phyloP scores from a whole-genome alignment of 2,329 filamentous ascomycete species.

The Ceratocystiopsis brevicomis region DNA sequence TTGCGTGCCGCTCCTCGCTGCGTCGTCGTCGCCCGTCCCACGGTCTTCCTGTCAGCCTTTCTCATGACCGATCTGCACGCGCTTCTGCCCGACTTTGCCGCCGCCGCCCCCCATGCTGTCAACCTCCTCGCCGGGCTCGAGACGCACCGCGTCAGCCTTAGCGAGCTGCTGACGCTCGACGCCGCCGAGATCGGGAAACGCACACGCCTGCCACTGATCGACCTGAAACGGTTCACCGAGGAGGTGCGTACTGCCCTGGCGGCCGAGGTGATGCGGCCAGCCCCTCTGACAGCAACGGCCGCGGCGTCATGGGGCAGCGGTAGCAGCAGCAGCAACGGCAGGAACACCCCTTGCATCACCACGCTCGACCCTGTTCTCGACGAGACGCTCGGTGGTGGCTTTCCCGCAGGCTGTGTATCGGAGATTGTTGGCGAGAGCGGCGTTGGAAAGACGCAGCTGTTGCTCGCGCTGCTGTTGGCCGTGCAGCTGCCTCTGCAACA shows the following conservation, averaged over 20 bases:
- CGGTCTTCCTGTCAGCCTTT: no score
- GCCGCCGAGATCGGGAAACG: conserved; percentile 68
- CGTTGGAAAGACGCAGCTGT: conserved; percentile 85
- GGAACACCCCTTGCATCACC: conserved; percentile 41
- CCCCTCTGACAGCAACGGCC: background rate
- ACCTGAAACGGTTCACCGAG: conserved; percentile 52
- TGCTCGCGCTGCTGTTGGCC: conserved; percentile 67
- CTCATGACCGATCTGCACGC: conserved; percentile 69
- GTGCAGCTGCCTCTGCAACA: conserved; percentile 59
- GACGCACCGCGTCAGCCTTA: conserved; percentile 54
- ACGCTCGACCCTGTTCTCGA: conserved; percentile 64
- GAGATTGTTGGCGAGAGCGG: conserved; percentile 89
- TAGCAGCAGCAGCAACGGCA: background rate
- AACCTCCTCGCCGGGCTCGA: conserved; percentile 60
- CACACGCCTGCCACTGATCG: conserved; percentile 61
- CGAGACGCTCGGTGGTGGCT: conserved; percentile 55
- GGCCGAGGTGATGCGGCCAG: background rate
- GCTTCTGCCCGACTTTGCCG: conserved; percentile 64
- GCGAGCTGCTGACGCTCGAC: conserved; percentile 73
- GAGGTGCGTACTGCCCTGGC: conserved; percentile 4
- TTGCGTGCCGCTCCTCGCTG: no score
- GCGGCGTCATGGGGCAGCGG: background rate
- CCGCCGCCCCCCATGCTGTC: conserved; percentile 43
- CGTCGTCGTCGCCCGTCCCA: no score
- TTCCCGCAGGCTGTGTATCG: conserved; percentile 63